Evolutionary conservation across 1,284 basidiomycete species (phyloP).

Genomic region (Ceratobasidium sp.): DNA sequence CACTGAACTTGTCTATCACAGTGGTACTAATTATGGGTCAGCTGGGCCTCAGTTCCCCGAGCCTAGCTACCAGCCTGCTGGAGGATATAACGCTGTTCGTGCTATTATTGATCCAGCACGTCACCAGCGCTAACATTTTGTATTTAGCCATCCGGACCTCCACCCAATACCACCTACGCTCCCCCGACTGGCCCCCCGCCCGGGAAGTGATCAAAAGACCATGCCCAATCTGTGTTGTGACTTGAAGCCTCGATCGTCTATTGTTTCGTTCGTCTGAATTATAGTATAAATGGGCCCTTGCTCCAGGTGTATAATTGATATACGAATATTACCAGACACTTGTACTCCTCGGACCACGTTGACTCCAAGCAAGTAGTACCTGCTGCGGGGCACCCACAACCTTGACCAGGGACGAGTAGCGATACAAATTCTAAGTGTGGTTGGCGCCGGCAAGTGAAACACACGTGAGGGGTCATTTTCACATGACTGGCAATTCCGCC

Average conservation of each 20-base stretch:
- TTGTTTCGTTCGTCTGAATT: neutral
- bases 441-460: neutral
- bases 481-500: constrained; percentile 12
- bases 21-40: neutral
- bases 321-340: neutral
- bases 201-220: neutral
- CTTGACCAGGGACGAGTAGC: neutral
- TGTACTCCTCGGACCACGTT: neutral
- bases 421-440: neutral
- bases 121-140: neutral
- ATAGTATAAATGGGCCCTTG: neutral
- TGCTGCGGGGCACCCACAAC: neutral
- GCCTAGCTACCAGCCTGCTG: constrained; percentile 21
- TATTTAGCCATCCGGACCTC: constrained; percentile 21
- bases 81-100: constrained; percentile 35
- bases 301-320: neutral
- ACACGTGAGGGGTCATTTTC: neutral
- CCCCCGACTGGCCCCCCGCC: constrained; percentile 43
- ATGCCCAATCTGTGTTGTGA: neutral
- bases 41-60: constrained; percentile 34
- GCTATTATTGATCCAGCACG: no score
- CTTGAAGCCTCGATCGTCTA: neutral
- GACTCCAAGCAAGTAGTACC: no score
- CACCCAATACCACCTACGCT: constrained; percentile 29
- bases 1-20: neutral